phyloP scores from a whole-genome alignment of 169 alveolate genomes.

The Plasmodium inui region DNA sequence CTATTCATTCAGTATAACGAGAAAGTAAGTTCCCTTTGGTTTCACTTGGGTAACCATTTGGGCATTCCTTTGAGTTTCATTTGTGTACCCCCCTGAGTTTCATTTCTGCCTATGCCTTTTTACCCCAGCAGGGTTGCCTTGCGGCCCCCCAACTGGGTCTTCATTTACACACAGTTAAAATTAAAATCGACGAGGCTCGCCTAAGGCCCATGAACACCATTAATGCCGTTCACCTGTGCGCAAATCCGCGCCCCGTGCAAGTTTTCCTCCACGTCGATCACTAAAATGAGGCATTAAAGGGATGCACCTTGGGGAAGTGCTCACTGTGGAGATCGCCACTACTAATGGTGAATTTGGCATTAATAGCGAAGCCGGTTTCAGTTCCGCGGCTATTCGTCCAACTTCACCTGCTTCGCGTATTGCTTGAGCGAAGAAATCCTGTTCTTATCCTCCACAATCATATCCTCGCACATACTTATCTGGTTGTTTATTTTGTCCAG shows the following conservation, averaged over 20 bases:
- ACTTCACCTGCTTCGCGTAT: constrained; percentile 17
- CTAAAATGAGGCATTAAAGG: not conserved
- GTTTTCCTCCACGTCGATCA: not conserved
- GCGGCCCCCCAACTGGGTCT: not conserved
- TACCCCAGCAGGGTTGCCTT: not conserved
- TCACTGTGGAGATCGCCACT: not conserved
- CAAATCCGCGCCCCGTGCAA: not conserved
- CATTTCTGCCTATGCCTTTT: not conserved
- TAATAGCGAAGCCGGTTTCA: not conserved
- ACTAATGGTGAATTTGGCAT: not conserved
- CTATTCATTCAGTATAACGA: not conserved
- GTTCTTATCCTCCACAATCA: constrained; percentile 42
- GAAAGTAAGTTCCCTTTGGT: not conserved
- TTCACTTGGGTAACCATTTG: not conserved
- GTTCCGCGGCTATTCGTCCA: not conserved
- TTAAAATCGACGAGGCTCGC: not conserved
- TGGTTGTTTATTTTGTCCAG: constrained; percentile 67
- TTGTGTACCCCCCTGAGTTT: no score
- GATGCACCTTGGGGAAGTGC: not conserved
- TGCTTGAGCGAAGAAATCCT: constrained; percentile 33
- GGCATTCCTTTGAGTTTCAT: not conserved
- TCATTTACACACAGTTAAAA: not conserved
- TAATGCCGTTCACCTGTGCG: not conserved
- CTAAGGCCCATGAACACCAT: not conserved
- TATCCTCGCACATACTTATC: constrained; percentile 38